phyloP scores from a whole-genome alignment of 208 protist genomes.

The Leishmania aethiopica region DNA sequence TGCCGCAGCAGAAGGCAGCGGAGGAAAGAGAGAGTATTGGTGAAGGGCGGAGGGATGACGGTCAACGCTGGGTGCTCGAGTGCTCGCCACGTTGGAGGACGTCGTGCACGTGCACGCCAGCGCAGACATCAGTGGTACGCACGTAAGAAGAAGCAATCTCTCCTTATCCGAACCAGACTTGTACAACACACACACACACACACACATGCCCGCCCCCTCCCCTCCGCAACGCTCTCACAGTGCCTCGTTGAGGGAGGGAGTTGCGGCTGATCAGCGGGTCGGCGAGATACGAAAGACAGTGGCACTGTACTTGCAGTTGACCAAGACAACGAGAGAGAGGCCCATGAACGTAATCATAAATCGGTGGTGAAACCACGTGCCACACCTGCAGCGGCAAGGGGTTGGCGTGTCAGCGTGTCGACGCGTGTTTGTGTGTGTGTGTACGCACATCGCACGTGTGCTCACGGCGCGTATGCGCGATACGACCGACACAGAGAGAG shows the following conservation, averaged over 20 bases:
- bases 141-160: not conserved
- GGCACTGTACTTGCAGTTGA: not conserved
- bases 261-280: not conserved
- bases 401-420: not conserved
- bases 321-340: not conserved
- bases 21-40: not conserved
- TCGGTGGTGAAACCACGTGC: not conserved
- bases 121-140: not conserved
- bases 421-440: not conserved
- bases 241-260: not conserved
- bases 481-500: not conserved
- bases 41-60: not conserved
- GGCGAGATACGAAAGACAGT: not conserved
- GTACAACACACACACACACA: not conserved
- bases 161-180: not conserved
- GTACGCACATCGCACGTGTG: not conserved
- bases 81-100: not conserved
- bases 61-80: not conserved
- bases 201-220: not conserved
- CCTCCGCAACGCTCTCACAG: not conserved
- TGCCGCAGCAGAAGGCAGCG: not conserved
- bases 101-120: not conserved
- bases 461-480: not conserved
- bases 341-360: not conserved
- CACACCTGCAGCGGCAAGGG: not conserved